These are phyloP conservation scores for Sparassis latifolia DNA, from an alignment of 1,284 basidiomycete genomes.

Conservation along the genomic window DNA sequence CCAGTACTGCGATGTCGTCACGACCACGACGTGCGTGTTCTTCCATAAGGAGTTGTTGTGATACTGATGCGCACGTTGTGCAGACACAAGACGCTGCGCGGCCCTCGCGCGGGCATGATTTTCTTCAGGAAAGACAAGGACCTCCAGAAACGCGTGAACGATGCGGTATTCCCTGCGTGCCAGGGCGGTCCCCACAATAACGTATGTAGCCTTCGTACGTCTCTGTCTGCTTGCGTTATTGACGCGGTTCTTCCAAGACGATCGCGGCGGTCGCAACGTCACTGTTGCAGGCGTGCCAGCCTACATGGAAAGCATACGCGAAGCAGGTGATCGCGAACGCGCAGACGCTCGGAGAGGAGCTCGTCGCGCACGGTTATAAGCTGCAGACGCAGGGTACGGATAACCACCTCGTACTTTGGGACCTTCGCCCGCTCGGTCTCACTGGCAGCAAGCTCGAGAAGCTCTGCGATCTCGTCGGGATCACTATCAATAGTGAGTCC, in stretches of 20 bases:
- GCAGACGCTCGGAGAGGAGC: conserved; percentile 63
- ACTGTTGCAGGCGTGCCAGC: conserved; percentile 90
- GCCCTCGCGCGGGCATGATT: conserved; percentile 96
- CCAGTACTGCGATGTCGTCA: conserved; percentile 95
- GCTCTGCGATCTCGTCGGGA: conserved; percentile 94
- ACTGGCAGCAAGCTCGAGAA: conserved; percentile 99
- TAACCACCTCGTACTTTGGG: conserved; percentile 98
- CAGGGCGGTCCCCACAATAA: conserved; percentile 99
- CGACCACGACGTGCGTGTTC: conserved; percentile 80
- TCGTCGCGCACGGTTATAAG: conserved; percentile 82
- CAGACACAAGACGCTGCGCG: conserved; percentile 98
- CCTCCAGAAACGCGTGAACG: conserved; percentile 94
- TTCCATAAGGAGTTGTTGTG: neutral
- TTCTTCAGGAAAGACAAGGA: conserved; percentile 97
- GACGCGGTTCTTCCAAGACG: conserved; percentile 44
- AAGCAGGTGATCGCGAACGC: conserved; percentile 93
- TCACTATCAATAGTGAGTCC: conserved; percentile 86
- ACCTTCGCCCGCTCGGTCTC: conserved; percentile 90
- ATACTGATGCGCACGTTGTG: neutral
- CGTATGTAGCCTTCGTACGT: conserved; percentile 34
- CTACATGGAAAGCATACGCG: conserved; percentile 90
- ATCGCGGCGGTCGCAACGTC: conserved; percentile 95
- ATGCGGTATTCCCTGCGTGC: conserved; percentile 99
- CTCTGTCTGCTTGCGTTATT: neutral
- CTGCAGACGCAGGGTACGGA: conserved; percentile 97